Evolutionary conservation across 208 protist species (phyloP).

Genomic region (Crithidia brevicula): DNA sequence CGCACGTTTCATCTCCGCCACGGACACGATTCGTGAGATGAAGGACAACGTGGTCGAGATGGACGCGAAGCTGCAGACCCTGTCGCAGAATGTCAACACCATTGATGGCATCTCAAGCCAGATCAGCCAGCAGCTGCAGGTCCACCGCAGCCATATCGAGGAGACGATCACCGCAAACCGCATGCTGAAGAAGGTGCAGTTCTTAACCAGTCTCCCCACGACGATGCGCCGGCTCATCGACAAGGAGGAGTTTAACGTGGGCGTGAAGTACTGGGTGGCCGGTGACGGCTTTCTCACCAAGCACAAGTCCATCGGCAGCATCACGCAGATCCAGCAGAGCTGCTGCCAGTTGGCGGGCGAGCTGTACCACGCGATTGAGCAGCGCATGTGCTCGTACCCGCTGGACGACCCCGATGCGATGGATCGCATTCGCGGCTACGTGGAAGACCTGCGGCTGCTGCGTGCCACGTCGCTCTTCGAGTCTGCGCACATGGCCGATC

Average conservation of each 20-base stretch:
- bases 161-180: constrained; percentile 71
- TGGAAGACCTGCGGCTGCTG: constrained; percentile 83
- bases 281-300: constrained; percentile 76
- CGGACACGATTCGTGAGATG: constrained; percentile 97
- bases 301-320: constrained; percentile 64
- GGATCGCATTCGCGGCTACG: constrained; percentile 67
- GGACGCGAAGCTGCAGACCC: constrained; percentile 81
- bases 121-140: constrained; percentile 62
- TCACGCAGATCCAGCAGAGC: constrained; percentile 57
- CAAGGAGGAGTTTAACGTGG: constrained; percentile 50
- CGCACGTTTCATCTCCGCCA: constrained; percentile 98
- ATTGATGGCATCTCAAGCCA: constrained; percentile 73
- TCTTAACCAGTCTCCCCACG: constrained; percentile 72
- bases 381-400: constrained; percentile 62
- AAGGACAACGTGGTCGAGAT: constrained; percentile 89
- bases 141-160: constrained; percentile 74
- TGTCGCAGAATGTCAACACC: constrained; percentile 72
- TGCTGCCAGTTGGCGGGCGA: constrained; percentile 56
- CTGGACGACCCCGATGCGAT: constrained; percentile 84
- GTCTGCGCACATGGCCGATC: constrained; percentile 20
- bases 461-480: constrained; percentile 75
- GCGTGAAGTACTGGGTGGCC: constrained; percentile 81
- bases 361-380: constrained; percentile 71
- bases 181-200: constrained; percentile 84
- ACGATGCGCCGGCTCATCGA: constrained; percentile 73